A percentile compares a stretch with the other conserved stretches of the same genome.
phyloP scores from a whole-genome alignment of 305 asterid species.

The Solanum hybrid region DNA sequence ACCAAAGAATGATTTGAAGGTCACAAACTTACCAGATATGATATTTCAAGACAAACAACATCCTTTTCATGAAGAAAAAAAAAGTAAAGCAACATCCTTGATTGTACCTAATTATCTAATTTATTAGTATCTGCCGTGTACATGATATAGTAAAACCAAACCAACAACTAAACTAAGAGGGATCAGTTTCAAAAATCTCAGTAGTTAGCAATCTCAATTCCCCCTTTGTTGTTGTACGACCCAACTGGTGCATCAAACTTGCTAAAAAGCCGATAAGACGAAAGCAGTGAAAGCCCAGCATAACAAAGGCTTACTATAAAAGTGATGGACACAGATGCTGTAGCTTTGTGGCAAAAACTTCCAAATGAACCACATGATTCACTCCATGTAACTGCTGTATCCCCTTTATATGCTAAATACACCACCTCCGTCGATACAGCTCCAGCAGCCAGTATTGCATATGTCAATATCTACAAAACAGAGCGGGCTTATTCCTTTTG shows the following conservation, averaged over 20 bases:
- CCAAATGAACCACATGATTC: slow-evolving; percentile 57
- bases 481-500: background rate
- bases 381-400: slow-evolving; percentile 53
- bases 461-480: slow-evolving; percentile 55
- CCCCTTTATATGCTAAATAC: slow-evolving; percentile 80
- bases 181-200: background rate
- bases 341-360: slow-evolving; percentile 70
- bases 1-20: background rate
- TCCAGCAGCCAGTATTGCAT: slow-evolving; percentile 65
- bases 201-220: slow-evolving; percentile 30
- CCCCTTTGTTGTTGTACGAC: slow-evolving; percentile 21
- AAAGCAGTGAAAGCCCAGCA: slow-evolving; percentile 59
- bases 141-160: background rate
- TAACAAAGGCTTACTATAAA: slow-evolving; percentile 64
- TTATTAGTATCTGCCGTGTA: background rate
- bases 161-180: background rate
- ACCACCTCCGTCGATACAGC: slow-evolving; percentile 69
- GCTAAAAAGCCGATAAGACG: slow-evolving; percentile 78
- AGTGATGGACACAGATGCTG: slow-evolving; percentile 53
- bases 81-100: background rate
- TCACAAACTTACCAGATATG: background rate
- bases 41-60: background rate
- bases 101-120: background rate
- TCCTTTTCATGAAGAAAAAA: background rate
- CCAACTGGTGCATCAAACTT: slow-evolving; percentile 69